Base-by-base conservation (phyloP, 345 rosid species). In the Cardiospermum halicacabum region DNA sequence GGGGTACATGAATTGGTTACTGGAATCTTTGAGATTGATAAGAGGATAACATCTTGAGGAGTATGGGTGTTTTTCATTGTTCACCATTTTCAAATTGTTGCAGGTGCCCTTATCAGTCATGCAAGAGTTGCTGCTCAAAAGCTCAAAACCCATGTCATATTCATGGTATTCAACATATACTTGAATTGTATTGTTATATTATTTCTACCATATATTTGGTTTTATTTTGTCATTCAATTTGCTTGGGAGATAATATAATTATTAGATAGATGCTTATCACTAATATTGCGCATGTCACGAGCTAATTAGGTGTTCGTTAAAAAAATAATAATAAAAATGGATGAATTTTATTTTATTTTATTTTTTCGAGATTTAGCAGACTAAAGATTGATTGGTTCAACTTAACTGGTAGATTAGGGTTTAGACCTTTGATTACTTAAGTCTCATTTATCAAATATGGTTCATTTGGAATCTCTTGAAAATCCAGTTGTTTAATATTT, bases 111-210 rank as follows among this genome's bases (percentile, higher is more conserved):
- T 91, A 87, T 73, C 89, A 85, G 60, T 89, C 96, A 31, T 94
- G 99, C 83, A 94, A 94, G 77, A 88, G 90, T 76, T 91, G 99
- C 65, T 94, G 99, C 57, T 83, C 93, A 27, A 87, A 83, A 81
- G 96, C 99, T 1, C 95, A 91, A 73, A 94, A 94, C 67, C 97
- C 96, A 6, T 94, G 99, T 71, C 84, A 81, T 32, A 94, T 94
- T 75, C 99, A 94, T 34, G 99, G 99, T 94, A 87, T 59, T 72
- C 19, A 62, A 6, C 18, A 6, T 43, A 9, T 42, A 15, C 28
- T 18, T 45, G 11, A 31, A 4, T 63, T 50, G 58, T 12, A 32
- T 31, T 22, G 2, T 6, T 47, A 12, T 24, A 11, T 49, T 25
- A 45, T 21, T 32, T 43, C 51, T 18, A 7, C 19, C 4, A 15